phyloP scores from a whole-genome alignment of 2,329 filamentous ascomycete species.

The Sporothrix sp. region DNA sequence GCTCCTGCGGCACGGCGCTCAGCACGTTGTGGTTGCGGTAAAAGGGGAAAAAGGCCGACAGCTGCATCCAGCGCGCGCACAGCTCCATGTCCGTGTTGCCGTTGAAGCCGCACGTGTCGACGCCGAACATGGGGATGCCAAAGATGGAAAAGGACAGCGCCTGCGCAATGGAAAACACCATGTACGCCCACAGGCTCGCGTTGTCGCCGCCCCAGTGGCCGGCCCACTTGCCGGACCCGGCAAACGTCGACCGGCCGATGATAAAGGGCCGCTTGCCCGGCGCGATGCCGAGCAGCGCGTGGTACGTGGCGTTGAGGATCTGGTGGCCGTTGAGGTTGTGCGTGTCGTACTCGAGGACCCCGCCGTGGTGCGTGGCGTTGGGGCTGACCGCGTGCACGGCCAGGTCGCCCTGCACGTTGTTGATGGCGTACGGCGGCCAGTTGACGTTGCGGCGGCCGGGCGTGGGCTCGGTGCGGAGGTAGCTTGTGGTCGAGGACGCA shows the following conservation, averaged over 20 bases:
- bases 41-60: constrained; percentile 67
- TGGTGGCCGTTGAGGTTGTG: constrained; percentile 72
- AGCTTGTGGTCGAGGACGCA: constrained; percentile 30
- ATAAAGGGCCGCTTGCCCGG: constrained; percentile 69
- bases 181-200: constrained; percentile 45
- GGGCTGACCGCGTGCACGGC: constrained; percentile 64
- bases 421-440: constrained; percentile 66
- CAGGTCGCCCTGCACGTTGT: constrained; percentile 63
- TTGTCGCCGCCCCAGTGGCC: constrained; percentile 54
- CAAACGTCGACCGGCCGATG: constrained; percentile 70
- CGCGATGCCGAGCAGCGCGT: constrained; percentile 54
- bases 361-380: constrained; percentile 68
- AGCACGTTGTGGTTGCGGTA: constrained; percentile 58
- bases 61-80: constrained; percentile 64
- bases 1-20: constrained; percentile 47
- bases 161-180: constrained; percentile 47
- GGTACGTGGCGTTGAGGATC: constrained; percentile 67
- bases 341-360: constrained; percentile 65
- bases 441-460: constrained; percentile 57
- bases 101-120: constrained; percentile 70
- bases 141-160: constrained; percentile 56
- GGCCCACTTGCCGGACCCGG: constrained; percentile 64
- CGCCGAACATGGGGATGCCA: constrained; percentile 58
- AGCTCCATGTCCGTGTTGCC: constrained; percentile 56
- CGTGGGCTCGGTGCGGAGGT: constrained; percentile 50